Percentiles rank a stretch among this genome's conserved stretches.
These are phyloP conservation scores for Eimeria falciformis DNA, from an alignment of 169 alveolate genomes.

Conservation along the genomic window DNA sequence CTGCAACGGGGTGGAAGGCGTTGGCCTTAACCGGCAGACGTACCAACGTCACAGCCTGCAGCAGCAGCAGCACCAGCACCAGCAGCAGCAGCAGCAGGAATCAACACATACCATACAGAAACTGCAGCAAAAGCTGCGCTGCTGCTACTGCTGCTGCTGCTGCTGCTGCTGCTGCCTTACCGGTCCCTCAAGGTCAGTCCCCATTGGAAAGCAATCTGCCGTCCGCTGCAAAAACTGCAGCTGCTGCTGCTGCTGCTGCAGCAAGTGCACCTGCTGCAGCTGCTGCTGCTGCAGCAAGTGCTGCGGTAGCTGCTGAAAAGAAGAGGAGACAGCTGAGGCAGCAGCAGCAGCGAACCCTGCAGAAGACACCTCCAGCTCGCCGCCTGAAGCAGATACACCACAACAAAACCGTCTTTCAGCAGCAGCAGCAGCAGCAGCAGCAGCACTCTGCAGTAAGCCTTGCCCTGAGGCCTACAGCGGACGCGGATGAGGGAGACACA, in stretches of 20 bases:
- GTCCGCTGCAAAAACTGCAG: too few species aligned
- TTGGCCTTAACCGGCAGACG: background rate
- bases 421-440: conserved; percentile 25
- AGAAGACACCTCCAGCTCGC: background rate
- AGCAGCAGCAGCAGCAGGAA: conserved; percentile 17
- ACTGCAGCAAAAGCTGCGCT: conserved; percentile 3
- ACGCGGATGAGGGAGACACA: background rate
- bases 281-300: conserved; percentile 31
- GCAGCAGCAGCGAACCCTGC: background rate
- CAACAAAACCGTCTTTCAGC: background rate
- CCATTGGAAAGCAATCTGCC: background rate
- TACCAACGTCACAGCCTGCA: conserved; percentile 32
- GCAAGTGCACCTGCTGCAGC: background rate
- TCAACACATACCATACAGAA: background rate
- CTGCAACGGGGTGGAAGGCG: conserved; percentile 15
- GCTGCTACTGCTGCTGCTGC: conserved; percentile 39
- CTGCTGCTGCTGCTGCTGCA: conserved; percentile 20
- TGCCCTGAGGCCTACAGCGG: background rate
- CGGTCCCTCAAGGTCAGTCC: background rate
- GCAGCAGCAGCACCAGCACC: conserved; percentile 52
- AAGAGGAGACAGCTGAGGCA: background rate
- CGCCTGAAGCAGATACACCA: conserved; percentile 27
- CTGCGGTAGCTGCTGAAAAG: conserved; percentile 20
- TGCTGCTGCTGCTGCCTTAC: background rate
- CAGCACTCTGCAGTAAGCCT: background rate